A percentile compares a stretch with the other conserved stretches of the same genome.
Evolutionary conservation across 768 basidiomycete species (phyloP).

Genomic region (Serendipita sp.): DNA sequence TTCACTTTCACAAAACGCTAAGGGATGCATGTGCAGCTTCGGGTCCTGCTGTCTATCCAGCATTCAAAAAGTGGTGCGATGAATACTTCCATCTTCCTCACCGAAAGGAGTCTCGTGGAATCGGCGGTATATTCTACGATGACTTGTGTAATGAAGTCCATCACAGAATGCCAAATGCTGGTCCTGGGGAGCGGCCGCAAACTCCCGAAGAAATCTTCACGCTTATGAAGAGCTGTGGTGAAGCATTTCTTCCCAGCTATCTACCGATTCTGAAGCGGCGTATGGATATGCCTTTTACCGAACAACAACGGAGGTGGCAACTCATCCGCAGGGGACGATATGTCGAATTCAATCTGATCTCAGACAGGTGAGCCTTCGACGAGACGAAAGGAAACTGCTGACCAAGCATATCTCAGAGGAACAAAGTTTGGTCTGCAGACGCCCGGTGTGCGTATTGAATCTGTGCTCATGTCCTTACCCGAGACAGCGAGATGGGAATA

Average conservation of each 20-base stretch:
- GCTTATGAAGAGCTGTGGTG: conserved; percentile 53
- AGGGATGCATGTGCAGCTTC: conserved; percentile 62
- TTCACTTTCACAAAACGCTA: conserved; percentile 70
- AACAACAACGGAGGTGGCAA: conserved; percentile 76
- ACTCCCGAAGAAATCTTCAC: conserved; percentile 57
- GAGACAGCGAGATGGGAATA: conserved; percentile 86
- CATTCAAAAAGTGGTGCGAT: conserved; percentile 93
- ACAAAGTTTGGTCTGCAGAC: conserved; percentile 78
- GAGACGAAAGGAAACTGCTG: background rate
- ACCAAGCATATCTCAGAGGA: conserved; percentile 27
- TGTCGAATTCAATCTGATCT: conserved; percentile 86
- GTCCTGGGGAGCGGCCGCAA: conserved; percentile 30
- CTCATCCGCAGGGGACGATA: conserved; percentile 79
- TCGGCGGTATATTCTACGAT: conserved; percentile 95
- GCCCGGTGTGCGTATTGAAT: conserved; percentile 75
- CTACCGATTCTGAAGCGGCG: conserved; percentile 64
- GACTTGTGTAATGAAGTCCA: conserved; percentile 62
- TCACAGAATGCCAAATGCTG: conserved; percentile 32
- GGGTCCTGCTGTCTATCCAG: conserved; percentile 47
- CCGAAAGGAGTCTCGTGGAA: conserved; percentile 66
- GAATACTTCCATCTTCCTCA: conserved; percentile 92
- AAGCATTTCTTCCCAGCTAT: conserved; percentile 80
- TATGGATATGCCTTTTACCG: conserved; percentile 26
- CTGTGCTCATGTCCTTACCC: conserved; percentile 79
- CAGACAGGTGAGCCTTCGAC: conserved; percentile 27